Conservation (phyloP, 2,329 filamentous ascomycete genomes). For the Neoascochyta sp. region DNA sequence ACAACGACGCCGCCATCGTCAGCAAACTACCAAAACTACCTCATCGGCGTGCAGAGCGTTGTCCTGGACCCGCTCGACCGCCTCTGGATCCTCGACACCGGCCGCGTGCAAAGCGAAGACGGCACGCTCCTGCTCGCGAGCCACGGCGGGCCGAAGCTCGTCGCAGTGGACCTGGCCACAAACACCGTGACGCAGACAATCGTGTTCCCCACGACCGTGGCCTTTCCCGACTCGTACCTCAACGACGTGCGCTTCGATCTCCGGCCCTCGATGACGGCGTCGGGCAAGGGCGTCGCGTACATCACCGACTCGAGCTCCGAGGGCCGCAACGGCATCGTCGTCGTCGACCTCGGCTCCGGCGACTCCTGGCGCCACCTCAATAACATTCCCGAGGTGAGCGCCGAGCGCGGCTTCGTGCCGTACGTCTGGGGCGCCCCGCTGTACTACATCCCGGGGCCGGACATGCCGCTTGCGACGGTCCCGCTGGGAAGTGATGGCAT, state of each 20-base stretch:
- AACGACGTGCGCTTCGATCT: constrained; percentile 56
- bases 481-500: constrained; percentile 52
- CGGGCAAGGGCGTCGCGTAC: constrained; percentile 50
- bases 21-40: constrained; percentile 48
- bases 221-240: constrained; percentile 49
- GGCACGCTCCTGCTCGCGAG: constrained; percentile 45
- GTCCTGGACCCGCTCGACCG: constrained; percentile 51
- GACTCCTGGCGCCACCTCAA: constrained; percentile 51
- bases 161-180: constrained; percentile 47
- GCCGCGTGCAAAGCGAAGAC: constrained; percentile 43
- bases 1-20: constrained; percentile 46
- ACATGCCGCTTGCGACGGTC: constrained; percentile 37
- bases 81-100: constrained; percentile 55
- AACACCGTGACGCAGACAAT: constrained; percentile 51
- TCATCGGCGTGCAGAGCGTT: constrained; percentile 52
- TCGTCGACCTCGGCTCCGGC: constrained; percentile 50
- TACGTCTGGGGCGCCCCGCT: constrained; percentile 49
- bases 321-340: constrained; percentile 48
- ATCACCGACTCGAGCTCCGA: constrained; percentile 51
- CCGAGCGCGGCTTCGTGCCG: constrained; percentile 46
- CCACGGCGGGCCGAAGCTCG: constrained; percentile 51
- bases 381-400: constrained; percentile 40
- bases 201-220: constrained; percentile 47
- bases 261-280: constrained; percentile 38
- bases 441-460: constrained; percentile 41